phyloP scores from a whole-genome alignment of 2,329 filamentous ascomycete species.

The Chalaropsis thielavioides region DNA sequence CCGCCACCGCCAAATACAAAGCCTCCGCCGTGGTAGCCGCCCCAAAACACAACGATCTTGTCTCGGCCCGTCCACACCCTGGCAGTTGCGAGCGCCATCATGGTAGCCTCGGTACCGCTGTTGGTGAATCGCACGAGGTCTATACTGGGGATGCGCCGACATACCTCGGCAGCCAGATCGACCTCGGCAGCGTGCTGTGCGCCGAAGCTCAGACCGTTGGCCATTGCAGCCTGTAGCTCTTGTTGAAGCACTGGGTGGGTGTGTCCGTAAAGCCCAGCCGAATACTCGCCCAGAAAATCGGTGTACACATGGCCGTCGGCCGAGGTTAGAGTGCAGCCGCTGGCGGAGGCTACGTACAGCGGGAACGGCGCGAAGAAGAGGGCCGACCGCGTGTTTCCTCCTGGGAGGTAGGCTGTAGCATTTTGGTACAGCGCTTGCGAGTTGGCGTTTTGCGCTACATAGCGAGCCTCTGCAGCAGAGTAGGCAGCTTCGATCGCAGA shows the following conservation, averaged over 20 bases:
- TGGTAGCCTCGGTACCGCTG: conserved; percentile 51
- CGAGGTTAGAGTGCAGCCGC: conserved; percentile 24
- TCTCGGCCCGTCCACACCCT: conserved; percentile 31
- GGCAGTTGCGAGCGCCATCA: conserved; percentile 43
- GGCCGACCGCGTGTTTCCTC: conserved; percentile 34
- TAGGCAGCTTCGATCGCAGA: conserved; percentile 18
- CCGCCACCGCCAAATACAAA: conserved; percentile 18
- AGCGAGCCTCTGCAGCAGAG: conserved; percentile 8
- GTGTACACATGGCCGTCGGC: conserved; percentile 33
- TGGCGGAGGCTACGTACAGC: conserved; percentile 19
- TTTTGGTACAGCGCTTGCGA: background rate
- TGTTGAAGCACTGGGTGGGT: conserved; percentile 39
- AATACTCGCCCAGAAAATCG: conserved; percentile 49
- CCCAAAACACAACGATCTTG: conserved; percentile 38
- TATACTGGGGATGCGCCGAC: conserved; percentile 35
- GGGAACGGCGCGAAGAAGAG: conserved; percentile 33
- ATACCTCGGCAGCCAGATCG: conserved; percentile 37
- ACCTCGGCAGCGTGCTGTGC: conserved; percentile 38
- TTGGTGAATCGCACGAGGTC: conserved; percentile 48
- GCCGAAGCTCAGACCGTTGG: conserved; percentile 40
- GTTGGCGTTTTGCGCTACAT: background rate
- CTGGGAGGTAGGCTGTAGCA: conserved; percentile 23
- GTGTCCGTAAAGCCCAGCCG: conserved; percentile 52
- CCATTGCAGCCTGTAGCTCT: conserved; percentile 33
- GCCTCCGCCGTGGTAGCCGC: conserved; percentile 28